phyloP scores from a whole-genome alignment of 2,329 filamentous ascomycete genomes.

The Apiospora phragmitis region DNA sequence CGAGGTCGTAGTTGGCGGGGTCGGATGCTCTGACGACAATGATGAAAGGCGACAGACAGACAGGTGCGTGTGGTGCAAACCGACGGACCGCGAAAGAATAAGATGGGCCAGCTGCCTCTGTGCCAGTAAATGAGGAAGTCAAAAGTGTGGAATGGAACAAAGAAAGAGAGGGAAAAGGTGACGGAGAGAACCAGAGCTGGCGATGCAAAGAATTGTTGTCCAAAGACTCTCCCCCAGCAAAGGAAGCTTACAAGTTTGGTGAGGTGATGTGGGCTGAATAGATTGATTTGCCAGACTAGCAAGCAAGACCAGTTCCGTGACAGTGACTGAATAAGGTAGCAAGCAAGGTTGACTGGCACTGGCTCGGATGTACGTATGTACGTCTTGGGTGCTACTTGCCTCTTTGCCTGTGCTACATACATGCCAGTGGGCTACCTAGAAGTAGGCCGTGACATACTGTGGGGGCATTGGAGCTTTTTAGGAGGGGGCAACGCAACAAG shows the following conservation, averaged over 20 bases:
- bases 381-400: background rate
- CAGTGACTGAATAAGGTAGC: background rate
- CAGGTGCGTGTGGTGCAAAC: background rate
- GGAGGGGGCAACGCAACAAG: background rate
- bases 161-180: background rate
- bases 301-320: conserved; percentile 6
- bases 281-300: background rate
- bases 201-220: conserved; percentile 6
- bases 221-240: background rate
- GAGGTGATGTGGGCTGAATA: conserved; percentile 7
- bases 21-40: conserved; percentile 8
- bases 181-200: background rate
- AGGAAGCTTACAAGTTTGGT: conserved; percentile 8
- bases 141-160: conserved; percentile 4
- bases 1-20: conserved; percentile 4
- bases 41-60: background rate
- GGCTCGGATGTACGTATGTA: background rate
- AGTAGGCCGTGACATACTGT: conserved; percentile 1
- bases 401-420: background rate
- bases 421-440: background rate
- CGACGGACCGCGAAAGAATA: background rate
- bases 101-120: background rate
- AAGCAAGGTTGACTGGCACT: background rate
- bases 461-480: conserved; percentile 1
- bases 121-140: background rate